These are phyloP conservation scores for Ascoidea rubescens DNA, from an alignment of 805 yeast species.

Conservation along the genomic window DNA sequence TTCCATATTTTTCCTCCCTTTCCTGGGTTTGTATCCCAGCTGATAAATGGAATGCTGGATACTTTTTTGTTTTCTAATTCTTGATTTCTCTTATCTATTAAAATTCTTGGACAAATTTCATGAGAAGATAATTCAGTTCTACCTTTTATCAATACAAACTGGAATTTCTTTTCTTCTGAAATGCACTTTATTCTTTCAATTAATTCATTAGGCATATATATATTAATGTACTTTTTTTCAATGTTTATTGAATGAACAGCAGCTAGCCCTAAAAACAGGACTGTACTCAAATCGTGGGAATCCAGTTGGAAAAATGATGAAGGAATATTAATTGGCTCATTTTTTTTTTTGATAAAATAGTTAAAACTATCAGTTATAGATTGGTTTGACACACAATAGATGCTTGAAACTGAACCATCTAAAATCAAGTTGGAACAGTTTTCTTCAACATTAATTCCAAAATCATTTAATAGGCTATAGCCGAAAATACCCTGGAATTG, in stretches of 20 bases:
- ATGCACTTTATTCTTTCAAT: constrained; percentile 1
- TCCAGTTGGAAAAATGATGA: constrained; percentile 20
- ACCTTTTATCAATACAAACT: constrained; percentile 41
- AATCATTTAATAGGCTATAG: not conserved
- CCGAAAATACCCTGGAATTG: constrained; percentile 5
- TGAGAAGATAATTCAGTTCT: constrained; percentile 51
- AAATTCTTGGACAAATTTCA: constrained; percentile 28
- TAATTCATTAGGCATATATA: constrained; percentile 35
- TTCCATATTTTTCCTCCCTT: constrained; percentile 44
- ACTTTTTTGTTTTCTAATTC: constrained; percentile 1
- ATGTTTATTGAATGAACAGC: constrained; percentile 16
- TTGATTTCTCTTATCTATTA: constrained; percentile 9
- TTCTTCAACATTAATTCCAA: not conserved
- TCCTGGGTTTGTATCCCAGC: constrained; percentile 19
- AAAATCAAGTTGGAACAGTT: constrained; percentile 1
- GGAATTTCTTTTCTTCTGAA: constrained; percentile 12
- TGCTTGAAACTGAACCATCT: constrained; percentile 6
- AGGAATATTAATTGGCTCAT: not conserved
- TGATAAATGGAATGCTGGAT: constrained; percentile 27
- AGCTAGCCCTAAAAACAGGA: not conserved
- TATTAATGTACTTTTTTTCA: constrained; percentile 24
- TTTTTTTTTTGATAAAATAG: no score
- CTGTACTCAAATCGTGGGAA: not conserved
- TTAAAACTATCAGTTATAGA: not conserved
- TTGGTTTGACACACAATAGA: constrained; percentile 2